Evolutionary conservation across 75 land plant species (phyloP), one percentile per base, ranked within the genome.

Genomic region (Adiantum capillusveneris): DNA sequence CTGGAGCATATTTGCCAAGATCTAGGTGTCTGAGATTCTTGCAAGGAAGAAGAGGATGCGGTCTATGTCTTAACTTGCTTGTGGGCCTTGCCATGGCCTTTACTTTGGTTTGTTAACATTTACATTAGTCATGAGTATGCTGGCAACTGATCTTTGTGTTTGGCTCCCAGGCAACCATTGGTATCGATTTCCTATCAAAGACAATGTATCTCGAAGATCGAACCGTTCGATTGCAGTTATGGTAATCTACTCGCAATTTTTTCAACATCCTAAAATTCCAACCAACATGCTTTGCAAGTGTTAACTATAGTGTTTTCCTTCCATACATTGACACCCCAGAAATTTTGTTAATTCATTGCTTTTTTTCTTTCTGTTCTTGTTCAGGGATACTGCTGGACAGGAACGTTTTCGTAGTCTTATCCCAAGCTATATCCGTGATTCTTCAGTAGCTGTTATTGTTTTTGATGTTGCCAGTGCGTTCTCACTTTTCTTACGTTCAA

Each of bases 331-430:
- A 9, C 9, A 41, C 12, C 14, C 43, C 43, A 41, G 9, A 14
- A 41, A 41, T 41, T 9, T 9, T 9, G 43, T 41, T 41, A 41
- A 41, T 14, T 9, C 14, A 41, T 41, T 41, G 9, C 12, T 41
- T 9, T 52, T 7, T 7, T 9, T 41, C 12, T 9, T 41, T 41
- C 14, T 9, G 29, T 9, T 20, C 13, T 61, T 61, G 24, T 29
- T 3, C 61, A 79, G 81, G 81, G 81, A 79, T 37, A 79, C 81
- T 16, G 81, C 81, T 29, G 81, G 81, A 1, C 78, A 79, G 34
- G 81, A 79, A 52, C 77, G 78, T 22, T 74, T 79, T 62, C 71
- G 81, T 36, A 79, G 81, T 62, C 65, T 79, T 9, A 74, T 79
- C 28, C 81, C 81, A 13, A 79, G 81, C 54, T 79, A 79, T 68